Evolutionary conservation across 257 asterid species (phyloP), one percentile per base, ranked within the genome.

Genomic region (Leptodermis oblonga): DNA sequence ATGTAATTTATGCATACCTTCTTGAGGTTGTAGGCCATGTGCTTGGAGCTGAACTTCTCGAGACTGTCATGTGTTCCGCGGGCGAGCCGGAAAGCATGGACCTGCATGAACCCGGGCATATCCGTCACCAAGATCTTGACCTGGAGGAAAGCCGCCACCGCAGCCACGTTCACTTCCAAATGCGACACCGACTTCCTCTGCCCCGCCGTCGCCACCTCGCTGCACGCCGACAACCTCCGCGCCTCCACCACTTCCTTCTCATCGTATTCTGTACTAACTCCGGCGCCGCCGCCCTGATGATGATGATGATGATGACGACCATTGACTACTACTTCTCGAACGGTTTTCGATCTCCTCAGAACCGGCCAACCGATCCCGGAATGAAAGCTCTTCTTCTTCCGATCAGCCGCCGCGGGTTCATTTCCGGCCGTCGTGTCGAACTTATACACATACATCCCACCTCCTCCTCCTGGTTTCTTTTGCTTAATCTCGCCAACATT

Each of bases 31-130:
- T 26, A 86, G 45, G 92, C 92, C 86, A 88, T 73, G n/a, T 81
- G 80, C 71, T 82, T 88, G 11, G 90, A 69, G 73, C 95, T 88
- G 48, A 86, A 88, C 53, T 77, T 84, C 61, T 86, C 87, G 69
- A 88, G 83, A 48, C 82, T 69, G 68, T 88, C 92, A 53, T 34
- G 80, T 5, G 80, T 86, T n/a, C 65, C 70, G 59, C 92, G 78
- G 4, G 95, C 92, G 64, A 87, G 84, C 56, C 87, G 80, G 69
- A 88, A 86, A 45, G 89, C 95, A 72, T 88, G 92, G 30, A 83
- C 76, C 71, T 86, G 92, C 95, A 88, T 88, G 75, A 82, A 83
- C 71, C 81, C 90, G 22, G 95, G 90, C 95, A 86, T 88, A 46
- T 88, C 95, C 26, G 84, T 83, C 9, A 79, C 92, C 82, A 88